Evolutionary conservation across 345 rosid genomes (phyloP).

Genomic region (Fremontodendron californicum): DNA sequence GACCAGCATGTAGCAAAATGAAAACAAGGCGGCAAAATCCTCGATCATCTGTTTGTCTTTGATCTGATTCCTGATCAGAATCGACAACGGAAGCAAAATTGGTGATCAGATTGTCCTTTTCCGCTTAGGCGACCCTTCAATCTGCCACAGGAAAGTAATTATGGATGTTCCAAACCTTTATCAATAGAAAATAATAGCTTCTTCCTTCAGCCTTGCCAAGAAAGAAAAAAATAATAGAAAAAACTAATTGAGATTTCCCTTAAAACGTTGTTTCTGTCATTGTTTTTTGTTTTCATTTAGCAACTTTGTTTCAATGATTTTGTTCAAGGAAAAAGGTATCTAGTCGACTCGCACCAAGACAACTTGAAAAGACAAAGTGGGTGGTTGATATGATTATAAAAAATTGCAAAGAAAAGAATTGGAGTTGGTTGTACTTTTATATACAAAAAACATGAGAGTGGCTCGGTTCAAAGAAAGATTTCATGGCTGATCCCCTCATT

Average conservation of each 20-base stretch:
- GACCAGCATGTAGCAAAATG: neutral
- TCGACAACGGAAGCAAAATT: neutral
- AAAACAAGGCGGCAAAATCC: neutral
- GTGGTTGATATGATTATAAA: neutral
- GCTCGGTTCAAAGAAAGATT: neutral
- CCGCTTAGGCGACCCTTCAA: neutral
- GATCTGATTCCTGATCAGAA: neutral
- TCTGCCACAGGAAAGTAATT: neutral
- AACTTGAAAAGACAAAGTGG: neutral
- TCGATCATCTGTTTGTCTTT: neutral
- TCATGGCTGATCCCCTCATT: slow-evolving; percentile 14
- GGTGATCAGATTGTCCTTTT: neutral
- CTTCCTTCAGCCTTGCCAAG: too few species aligned
- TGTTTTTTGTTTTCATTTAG: neutral
- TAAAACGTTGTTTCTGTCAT: too few species aligned
- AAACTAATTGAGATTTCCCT: neutral
- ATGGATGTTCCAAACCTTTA: neutral
- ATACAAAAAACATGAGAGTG: neutral
- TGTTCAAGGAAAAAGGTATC: neutral
- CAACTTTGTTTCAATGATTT: too few species aligned
- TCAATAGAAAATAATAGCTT: too few species aligned
- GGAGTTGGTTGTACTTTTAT: neutral
- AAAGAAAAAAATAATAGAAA: too few species aligned
- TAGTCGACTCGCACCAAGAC: neutral
- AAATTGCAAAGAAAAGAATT: neutral